These are phyloP conservation scores for Babesia bovis DNA, from an alignment of 169 alveolate genomes.

Conservation along the genomic window DNA sequence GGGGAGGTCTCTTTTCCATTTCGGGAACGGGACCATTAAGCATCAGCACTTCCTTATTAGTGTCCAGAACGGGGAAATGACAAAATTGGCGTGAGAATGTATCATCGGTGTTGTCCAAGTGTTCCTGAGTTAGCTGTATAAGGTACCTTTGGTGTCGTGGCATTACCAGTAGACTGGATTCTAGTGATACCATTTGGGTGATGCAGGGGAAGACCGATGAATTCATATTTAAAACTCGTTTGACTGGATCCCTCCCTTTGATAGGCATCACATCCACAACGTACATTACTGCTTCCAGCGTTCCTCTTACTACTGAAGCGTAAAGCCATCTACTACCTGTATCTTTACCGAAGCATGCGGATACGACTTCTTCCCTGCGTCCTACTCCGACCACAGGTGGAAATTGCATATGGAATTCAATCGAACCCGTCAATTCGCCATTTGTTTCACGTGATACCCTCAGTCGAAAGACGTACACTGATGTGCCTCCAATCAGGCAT, in stretches of 20 bases:
- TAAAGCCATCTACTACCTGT: constrained; percentile 37
- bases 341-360: constrained; percentile 37
- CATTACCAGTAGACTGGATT: constrained; percentile 18
- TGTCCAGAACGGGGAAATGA: constrained; percentile 49
- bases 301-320: constrained; percentile 47
- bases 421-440: background rate
- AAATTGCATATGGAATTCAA: constrained; percentile 13
- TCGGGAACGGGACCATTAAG: constrained; percentile 10
- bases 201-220: constrained; percentile 41
- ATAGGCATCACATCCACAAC: constrained; percentile 30
- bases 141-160: constrained; percentile 53
- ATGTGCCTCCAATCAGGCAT: constrained; percentile 11
- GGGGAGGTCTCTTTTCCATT: background rate
- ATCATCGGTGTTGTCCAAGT: constrained; percentile 44
- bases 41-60: constrained; percentile 47
- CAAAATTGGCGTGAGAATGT: constrained; percentile 33
- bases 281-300: constrained; percentile 45
- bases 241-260: constrained; percentile 24
- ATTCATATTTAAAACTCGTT: constrained; percentile 39
- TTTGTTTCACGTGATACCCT: constrained; percentile 1
- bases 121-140: constrained; percentile 45
- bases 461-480: background rate
- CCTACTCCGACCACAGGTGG: constrained; percentile 51
- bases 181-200: constrained; percentile 26
- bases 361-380: constrained; percentile 33